Conservation (phyloP, 495 filamentous ascomycete species). For the Tricharina praecox region DNA sequence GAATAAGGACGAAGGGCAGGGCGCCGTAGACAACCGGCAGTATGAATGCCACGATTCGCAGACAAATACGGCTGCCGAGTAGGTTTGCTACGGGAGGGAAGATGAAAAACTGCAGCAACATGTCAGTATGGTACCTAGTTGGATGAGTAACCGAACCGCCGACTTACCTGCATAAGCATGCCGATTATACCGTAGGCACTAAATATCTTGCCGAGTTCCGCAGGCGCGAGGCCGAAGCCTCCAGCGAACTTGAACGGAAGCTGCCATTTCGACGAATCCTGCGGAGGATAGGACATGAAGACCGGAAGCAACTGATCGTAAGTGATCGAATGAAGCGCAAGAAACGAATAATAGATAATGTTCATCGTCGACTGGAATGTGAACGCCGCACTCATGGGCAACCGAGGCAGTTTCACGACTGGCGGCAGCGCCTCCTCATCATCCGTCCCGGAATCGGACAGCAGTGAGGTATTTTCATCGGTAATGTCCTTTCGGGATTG, state of each 20-base stretch:
- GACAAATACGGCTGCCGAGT: slow-evolving; percentile 45
- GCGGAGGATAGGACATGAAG: slow-evolving; percentile 49
- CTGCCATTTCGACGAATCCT: slow-evolving; percentile 31
- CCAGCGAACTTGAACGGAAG: slow-evolving; percentile 50
- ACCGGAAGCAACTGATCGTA: slow-evolving; percentile 61
- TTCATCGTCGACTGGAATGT: slow-evolving; percentile 59
- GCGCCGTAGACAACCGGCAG: slow-evolving; percentile 51
- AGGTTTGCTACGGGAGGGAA: slow-evolving; percentile 45
- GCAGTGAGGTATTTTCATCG: slow-evolving; percentile 19
- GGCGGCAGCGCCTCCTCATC: slow-evolving; percentile 26
- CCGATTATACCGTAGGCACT: slow-evolving; percentile 53
- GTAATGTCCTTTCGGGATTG: slow-evolving; percentile 26
- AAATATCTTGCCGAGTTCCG: slow-evolving; percentile 50
- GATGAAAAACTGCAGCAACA: slow-evolving; percentile 34
- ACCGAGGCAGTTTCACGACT: slow-evolving; percentile 19
- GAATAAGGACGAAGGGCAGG: slow-evolving; percentile 37
- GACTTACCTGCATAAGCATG: slow-evolving; percentile 41
- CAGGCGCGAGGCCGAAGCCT: slow-evolving; percentile 51
- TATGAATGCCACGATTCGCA: slow-evolving; percentile 40
- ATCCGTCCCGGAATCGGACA: slow-evolving; percentile 2
- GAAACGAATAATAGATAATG: slow-evolving; percentile 37
- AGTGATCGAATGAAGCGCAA: slow-evolving; percentile 57
- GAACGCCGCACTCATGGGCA: slow-evolving; percentile 50
- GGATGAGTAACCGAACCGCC: neutral
- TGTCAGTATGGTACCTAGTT: slow-evolving; percentile 2